phyloP scores from a whole-genome alignment of 2,329 filamentous ascomycete species.

The Tothia fuscella region DNA sequence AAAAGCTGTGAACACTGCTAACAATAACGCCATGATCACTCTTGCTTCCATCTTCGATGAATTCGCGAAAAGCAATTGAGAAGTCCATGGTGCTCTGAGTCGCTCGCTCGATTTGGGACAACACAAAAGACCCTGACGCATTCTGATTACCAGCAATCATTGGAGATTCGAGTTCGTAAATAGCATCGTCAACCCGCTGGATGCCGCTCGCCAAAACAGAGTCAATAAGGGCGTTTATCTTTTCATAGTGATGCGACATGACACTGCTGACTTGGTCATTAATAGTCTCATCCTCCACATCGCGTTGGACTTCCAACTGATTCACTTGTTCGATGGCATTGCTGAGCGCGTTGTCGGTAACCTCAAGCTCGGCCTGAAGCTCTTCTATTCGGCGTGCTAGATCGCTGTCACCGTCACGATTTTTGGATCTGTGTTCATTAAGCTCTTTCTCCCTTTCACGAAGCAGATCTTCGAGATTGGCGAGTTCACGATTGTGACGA shows the following conservation, averaged over 20 bases:
- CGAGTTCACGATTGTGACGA: conserved; percentile 95
- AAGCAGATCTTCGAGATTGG: conserved; percentile 87
- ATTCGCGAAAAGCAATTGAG: conserved; percentile 95
- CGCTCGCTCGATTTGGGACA: conserved; percentile 96
- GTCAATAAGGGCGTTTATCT: conserved; percentile 96
- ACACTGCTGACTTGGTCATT: conserved; percentile 88
- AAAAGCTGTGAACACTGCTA: conserved; percentile 79
- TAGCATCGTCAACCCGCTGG: conserved; percentile 83
- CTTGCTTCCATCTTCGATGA: conserved; percentile 91
- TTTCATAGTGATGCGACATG: conserved; percentile 72
- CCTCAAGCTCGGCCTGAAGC: conserved; percentile 95
- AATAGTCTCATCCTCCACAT: conserved; percentile 63
- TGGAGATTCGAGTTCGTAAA: conserved; percentile 93
- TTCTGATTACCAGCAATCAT: conserved; percentile 99
- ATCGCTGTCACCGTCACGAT: conserved; percentile 71
- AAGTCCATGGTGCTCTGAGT: conserved; percentile 93
- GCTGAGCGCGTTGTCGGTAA: conserved; percentile 97
- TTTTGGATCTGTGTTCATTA: conserved; percentile 68
- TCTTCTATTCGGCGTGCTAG: conserved; percentile 76
- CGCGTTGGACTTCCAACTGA: conserved; percentile 54
- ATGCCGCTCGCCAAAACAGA: conserved; percentile 90
- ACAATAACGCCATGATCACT: conserved; percentile 84
- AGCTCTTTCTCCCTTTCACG: conserved; percentile 75
- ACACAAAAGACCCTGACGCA: conserved; percentile 82
- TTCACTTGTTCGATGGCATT: conserved; percentile 88